These are phyloP conservation scores for Penicillium sp. DNA, from an alignment of 2,329 filamentous ascomycete species.

Conservation along the genomic window DNA sequence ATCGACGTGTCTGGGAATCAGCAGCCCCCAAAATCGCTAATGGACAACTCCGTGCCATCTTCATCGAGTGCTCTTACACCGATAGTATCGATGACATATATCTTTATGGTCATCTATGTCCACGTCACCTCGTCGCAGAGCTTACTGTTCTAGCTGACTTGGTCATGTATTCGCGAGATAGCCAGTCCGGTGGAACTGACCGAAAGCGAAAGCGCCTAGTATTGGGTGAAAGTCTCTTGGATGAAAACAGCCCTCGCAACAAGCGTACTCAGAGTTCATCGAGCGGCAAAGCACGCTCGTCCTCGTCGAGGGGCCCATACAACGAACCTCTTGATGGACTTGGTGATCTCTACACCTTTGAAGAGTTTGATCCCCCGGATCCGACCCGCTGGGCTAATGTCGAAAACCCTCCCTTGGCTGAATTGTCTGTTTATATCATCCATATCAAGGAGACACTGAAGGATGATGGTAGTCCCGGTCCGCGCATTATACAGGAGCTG, in stretches of 20 bases:
- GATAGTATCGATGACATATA: constrained; percentile 74
- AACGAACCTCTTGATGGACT: neutral
- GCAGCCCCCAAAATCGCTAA: constrained; percentile 80
- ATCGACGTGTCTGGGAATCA: constrained; percentile 79
- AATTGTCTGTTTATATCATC: constrained; percentile 81
- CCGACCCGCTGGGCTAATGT: constrained; percentile 16
- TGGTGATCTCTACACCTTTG: constrained; percentile 4
- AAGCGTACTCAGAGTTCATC: constrained; percentile 19
- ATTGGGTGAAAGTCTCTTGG: constrained; percentile 12
- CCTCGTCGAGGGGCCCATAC: neutral
- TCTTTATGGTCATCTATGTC: constrained; percentile 87
- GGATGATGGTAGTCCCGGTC: constrained; percentile 66
- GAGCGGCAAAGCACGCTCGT: neutral
- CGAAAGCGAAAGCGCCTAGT: constrained; percentile 44
- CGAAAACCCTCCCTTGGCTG: constrained; percentile 58
- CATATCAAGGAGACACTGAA: constrained; percentile 86
- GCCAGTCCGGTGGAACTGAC: constrained; percentile 24
- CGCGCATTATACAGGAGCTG: constrained; percentile 71
- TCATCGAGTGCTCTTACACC: constrained; percentile 95
- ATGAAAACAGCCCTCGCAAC: constrained; percentile 30
- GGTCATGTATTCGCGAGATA: constrained; percentile 59
- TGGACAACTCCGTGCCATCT: constrained; percentile 74
- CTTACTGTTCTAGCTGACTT: constrained; percentile 69
- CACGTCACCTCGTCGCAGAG: constrained; percentile 78
- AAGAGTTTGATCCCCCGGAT: constrained; percentile 14